These are phyloP conservation scores for Astragalus membranaceus DNA, from an alignment of 306 rosid species.

Conservation along the genomic window DNA sequence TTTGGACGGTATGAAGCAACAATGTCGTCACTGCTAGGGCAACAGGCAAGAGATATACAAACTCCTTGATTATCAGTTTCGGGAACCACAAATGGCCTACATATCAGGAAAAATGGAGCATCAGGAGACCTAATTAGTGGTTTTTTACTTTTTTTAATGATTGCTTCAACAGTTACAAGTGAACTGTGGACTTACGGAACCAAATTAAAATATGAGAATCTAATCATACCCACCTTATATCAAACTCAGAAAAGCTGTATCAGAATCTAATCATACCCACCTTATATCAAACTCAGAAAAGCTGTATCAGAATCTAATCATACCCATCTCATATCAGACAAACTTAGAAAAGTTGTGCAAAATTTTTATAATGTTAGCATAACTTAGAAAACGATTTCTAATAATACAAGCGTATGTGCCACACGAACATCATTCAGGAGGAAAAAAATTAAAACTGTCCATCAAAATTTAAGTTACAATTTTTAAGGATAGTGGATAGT, in stretches of 20 bases:
- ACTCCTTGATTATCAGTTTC: slow-evolving; percentile 66
- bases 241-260: background rate
- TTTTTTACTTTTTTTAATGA: background rate
- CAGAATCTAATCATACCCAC: background rate
- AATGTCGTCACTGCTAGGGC: slow-evolving; percentile 60
- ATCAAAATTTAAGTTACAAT: background rate
- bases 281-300: background rate
- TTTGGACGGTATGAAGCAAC: slow-evolving; percentile 84
- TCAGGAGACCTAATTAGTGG: slow-evolving; percentile 22
- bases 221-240: slow-evolving; percentile 6
- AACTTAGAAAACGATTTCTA: background rate
- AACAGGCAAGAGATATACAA: slow-evolving; percentile 79
- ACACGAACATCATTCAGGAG: background rate
- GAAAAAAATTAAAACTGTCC: background rate
- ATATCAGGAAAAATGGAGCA: slow-evolving; percentile 4
- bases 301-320: background rate
- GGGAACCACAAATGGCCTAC: slow-evolving; percentile 72
- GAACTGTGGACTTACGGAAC: background rate
- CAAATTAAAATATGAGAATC: slow-evolving; percentile 1
- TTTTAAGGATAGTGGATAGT: background rate
- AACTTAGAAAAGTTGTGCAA: background rate
- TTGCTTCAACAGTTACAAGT: slow-evolving; percentile 11
- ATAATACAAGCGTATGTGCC: background rate
- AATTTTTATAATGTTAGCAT: background rate
- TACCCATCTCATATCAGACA: background rate